Evolutionary conservation across 495 filamentous ascomycete species (phyloP).

Genomic region (Physcia stellaris): DNA sequence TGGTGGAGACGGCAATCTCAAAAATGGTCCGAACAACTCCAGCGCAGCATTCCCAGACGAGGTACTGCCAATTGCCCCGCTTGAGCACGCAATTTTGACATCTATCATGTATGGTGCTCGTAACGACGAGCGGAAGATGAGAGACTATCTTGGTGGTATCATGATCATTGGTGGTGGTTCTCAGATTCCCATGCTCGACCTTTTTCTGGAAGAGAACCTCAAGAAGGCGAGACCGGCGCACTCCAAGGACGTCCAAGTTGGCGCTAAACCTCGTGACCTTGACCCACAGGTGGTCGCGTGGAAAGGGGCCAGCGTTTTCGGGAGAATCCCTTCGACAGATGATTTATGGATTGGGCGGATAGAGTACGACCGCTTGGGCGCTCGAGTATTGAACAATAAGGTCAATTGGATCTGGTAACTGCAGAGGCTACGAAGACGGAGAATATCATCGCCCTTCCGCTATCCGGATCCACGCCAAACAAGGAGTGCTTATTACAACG

Average conservation of each 20-base stretch:
- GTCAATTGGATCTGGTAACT: constrained; percentile 70
- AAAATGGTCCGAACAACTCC: constrained; percentile 21
- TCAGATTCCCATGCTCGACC: constrained; percentile 60
- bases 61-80: constrained; percentile 64
- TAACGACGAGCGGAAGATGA: constrained; percentile 80
- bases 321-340: constrained; percentile 71
- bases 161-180: constrained; percentile 91
- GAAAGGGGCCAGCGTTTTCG: constrained; percentile 97
- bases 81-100: constrained; percentile 81
- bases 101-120: constrained; percentile 76
- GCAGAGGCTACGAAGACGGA: no score
- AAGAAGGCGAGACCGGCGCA: constrained; percentile 54
- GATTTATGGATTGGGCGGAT: constrained; percentile 83
- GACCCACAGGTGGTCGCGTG: constrained; percentile 90
- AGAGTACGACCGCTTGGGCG: constrained; percentile 81
- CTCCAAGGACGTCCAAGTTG: constrained; percentile 74
- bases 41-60: constrained; percentile 58
- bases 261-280: constrained; percentile 75
- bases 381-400: constrained; percentile 70
- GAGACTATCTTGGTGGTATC: constrained; percentile 84
- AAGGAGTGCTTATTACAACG: no score
- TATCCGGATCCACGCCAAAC: no score
- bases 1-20: constrained; percentile 22
- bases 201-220: constrained; percentile 69
- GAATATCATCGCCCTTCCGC: no score